Evolutionary conservation across 2,329 filamentous ascomycete species (phyloP).

Genomic region (Venturia nashicola): DNA sequence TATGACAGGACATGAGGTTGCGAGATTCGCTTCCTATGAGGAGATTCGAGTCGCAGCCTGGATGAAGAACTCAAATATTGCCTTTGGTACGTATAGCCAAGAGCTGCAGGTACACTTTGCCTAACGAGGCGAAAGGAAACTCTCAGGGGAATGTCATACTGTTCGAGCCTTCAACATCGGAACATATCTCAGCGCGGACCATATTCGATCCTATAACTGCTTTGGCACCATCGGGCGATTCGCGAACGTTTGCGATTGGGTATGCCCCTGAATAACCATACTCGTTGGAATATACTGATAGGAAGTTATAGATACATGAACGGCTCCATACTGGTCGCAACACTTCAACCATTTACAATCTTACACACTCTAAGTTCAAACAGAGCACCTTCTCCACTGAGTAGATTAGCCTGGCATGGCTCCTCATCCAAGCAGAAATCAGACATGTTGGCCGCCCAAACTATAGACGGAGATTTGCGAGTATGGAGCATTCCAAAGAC

Average conservation of each 20-base stretch:
- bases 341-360: slow-evolving; percentile 86
- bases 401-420: slow-evolving; percentile 85
- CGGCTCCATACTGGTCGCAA: slow-evolving; percentile 82
- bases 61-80: slow-evolving; percentile 96
- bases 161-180: slow-evolving; percentile 85
- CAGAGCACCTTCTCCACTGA: slow-evolving; percentile 72
- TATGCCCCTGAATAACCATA: slow-evolving; percentile 30
- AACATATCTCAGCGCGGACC: slow-evolving; percentile 82
- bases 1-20: slow-evolving; percentile 78
- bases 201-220: slow-evolving; percentile 95
- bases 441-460: slow-evolving; percentile 93
- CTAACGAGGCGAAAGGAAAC: slow-evolving; percentile 51
- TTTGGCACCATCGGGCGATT: slow-evolving; percentile 77
- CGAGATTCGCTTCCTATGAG: slow-evolving; percentile 87
- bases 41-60: slow-evolving; percentile 74
- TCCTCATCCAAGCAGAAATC: slow-evolving; percentile 93
- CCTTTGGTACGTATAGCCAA: slow-evolving; percentile 59
- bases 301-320: slow-evolving; percentile 64
- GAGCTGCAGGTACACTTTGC: slow-evolving; percentile 10
- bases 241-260: slow-evolving; percentile 92
- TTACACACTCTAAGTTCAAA: slow-evolving; percentile 83
- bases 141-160: slow-evolving; percentile 84
- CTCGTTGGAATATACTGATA: neutral
- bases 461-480: slow-evolving; percentile 77
- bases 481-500: slow-evolving; percentile 95